Evolutionary conservation across 495 filamentous ascomycete genomes (phyloP), one percentile per base, ranked within the genome.

Genomic region (Xylaria cubensis): DNA sequence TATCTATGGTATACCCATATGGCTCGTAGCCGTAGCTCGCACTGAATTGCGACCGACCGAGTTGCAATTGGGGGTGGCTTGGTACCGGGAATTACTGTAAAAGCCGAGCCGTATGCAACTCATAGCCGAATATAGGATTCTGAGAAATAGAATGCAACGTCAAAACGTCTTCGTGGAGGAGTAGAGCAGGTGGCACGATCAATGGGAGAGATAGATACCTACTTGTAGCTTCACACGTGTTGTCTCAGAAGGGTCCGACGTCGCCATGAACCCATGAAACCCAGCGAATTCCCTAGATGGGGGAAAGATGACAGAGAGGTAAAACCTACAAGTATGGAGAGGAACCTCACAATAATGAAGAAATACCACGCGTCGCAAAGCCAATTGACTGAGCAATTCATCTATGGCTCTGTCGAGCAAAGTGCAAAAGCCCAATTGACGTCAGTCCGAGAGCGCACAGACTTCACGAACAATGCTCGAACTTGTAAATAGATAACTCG

Each of bases 61-160:
- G 26, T 29, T 50, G 29, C 41, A 66, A 46, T 59, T 55, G 70
- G 63, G 53, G 63, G 70, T 67, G 70, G 59, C 68, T 70, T 64
- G 29, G 51, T 58, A 15, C 19, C 50, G 53, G 70, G 63, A 61
- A 59, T 29, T 59, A 66, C 34, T 65, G 42, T 44, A 64, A 55
- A 55, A 36, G 12, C 53, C 46, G 61, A 46, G 39, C 70, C 70
- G 63, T 29, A 24, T 59, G 53, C 53, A 10, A 67, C 51, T n/a
- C 51, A 32, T 48, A 32, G 17, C 50, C 36, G 63, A 72, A 66
- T 67, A 67, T 72, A 64, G 62, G 56, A 51, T 24, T 19, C 46
- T 53, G 34, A 26, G 46, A 53, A 29, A 48, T 65, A 53, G 50
- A 58, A 63, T 58, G 56, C 56, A 34, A 63, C 44, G 44, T 42